Evolutionary conservation across 225 moss, liverwort and hornwort species (phyloP), one percentile per base, ranked within the genome.

Genomic region (Polytrichum commune): DNA sequence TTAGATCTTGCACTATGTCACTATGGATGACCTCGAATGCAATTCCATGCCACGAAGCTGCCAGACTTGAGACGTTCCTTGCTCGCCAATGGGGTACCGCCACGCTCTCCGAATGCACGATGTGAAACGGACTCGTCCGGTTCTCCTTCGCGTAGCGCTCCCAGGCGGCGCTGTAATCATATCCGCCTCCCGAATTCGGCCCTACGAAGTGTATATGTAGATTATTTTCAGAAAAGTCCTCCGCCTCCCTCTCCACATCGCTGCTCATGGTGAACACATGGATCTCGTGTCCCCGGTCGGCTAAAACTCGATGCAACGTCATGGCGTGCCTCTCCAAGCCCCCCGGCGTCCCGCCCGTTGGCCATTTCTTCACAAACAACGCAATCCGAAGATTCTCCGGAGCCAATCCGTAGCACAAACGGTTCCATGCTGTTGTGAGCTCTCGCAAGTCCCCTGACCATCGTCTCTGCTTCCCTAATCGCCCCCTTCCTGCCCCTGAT

Each of bases 21-120:
- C 92, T 89, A 62, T 98, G 98, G 70, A 98, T 90, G 64, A 89
- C 86, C 71, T 98, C 98, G 35, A 84, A 98, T 2, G 93, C 92
- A 65, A 98, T 98, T n/a, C 98, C 98, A 75, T 98, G 98, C 98
- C 98, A 98, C 18, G 98, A 98, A 18, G 95, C 98, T 8, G 93
- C 95, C 71, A 95, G 32, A n/a, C 82, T 85, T 18, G 73, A 58
- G 28, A 93, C 70, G 0, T 78, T 85, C 53, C 73, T 71, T 19
- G 95, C 98, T 57, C 85, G 73, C 95, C 92, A 98, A 54, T 98
- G 93, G 6, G 98, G 94, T 27, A 98, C 79, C 8, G 95, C 98
- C 7, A 98, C 98, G 29, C 95, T 93, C 76, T 98, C 98, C 1
- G 98, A 88, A 62, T 98, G 98, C 79, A 98, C 93, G 7, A 93